Evolutionary conservation across 257 asterid genomes (phyloP).

Genomic region (Thymus quinquecostatus): DNA sequence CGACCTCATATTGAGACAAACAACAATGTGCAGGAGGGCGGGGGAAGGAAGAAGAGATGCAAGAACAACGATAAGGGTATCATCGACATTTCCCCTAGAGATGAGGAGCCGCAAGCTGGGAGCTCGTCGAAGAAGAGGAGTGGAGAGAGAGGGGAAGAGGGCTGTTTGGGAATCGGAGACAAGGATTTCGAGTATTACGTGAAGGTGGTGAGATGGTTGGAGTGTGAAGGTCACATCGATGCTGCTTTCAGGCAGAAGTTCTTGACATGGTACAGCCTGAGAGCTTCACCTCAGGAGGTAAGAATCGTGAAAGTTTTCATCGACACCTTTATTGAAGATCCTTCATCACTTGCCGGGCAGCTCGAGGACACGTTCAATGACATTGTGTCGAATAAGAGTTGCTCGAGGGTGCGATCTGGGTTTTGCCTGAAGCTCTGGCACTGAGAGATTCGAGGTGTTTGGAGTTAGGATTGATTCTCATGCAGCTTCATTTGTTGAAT

Average conservation of each 20-base stretch:
- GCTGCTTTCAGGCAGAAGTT: slow-evolving; percentile 72
- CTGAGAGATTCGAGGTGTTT: slow-evolving; percentile 31
- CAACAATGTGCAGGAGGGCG: slow-evolving; percentile 40
- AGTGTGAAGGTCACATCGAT: slow-evolving; percentile 79
- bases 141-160: slow-evolving; percentile 50
- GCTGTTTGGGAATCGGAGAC: slow-evolving; percentile 53
- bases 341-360: slow-evolving; percentile 84
- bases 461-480: slow-evolving; percentile 7
- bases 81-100: slow-evolving; percentile 38
- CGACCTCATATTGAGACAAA: slow-evolving; percentile 59
- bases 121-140: slow-evolving; percentile 78
- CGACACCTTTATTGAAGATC: slow-evolving; percentile 75
- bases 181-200: slow-evolving; percentile 80
- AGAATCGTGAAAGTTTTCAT: slow-evolving; percentile 74
- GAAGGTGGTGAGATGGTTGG: slow-evolving; percentile 84
- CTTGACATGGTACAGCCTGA: slow-evolving; percentile 93
- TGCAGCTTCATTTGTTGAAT: slow-evolving; percentile 36
- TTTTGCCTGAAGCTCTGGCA: slow-evolving; percentile 96
- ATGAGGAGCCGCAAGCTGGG: slow-evolving; percentile 70
- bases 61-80: slow-evolving; percentile 40
- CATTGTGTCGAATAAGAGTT: slow-evolving; percentile 59
- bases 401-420: slow-evolving; percentile 60
- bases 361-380: slow-evolving; percentile 73
- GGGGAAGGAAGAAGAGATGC: slow-evolving; percentile 45
- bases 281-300: slow-evolving; percentile 72